Conservation (phyloP, 176 grass and related monocot species). For the Metroxylon sagu region DNA sequence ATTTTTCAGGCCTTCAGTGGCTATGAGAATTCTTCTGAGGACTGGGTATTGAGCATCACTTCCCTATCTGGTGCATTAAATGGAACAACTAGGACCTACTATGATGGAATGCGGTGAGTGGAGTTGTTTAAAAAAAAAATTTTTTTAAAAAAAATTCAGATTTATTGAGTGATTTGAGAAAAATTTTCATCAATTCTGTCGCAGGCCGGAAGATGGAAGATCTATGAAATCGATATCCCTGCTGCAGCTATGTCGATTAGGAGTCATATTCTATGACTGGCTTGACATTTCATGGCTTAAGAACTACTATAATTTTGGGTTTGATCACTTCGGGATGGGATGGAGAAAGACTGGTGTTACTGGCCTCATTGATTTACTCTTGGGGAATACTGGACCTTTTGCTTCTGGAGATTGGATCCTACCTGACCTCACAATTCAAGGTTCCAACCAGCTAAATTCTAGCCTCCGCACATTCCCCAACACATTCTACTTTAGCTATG, state of each 20-base stretch:
- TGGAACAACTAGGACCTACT: conserved; percentile 59
- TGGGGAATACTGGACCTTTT: conserved; percentile 43
- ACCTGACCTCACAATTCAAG: conserved; percentile 59
- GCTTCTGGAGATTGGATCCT: conserved; percentile 74
- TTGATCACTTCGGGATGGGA: conserved; percentile 57
- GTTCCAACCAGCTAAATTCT: conserved; percentile 39
- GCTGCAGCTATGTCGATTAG: conserved; percentile 43
- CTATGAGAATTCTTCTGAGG: conserved; percentile 38
- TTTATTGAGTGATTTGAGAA: too few relatives aligned
- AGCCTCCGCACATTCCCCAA: conserved; percentile 31
- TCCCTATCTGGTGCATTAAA: conserved; percentile 75
- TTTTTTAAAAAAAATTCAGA: too few relatives aligned
- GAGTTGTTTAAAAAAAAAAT: too few relatives aligned
- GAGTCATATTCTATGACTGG: conserved; percentile 57
- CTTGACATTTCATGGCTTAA: conserved; percentile 46
- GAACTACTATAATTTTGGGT: conserved; percentile 82
- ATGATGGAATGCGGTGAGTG: conserved; percentile 53
- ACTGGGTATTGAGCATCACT: conserved; percentile 72
- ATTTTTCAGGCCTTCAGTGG: conserved; percentile 40
- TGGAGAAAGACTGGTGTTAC: conserved; percentile 19
- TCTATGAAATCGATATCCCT: conserved; percentile 39
- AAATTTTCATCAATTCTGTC: not conserved
- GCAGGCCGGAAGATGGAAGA: conserved; percentile 29
- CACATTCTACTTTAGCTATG: conserved; percentile 86
- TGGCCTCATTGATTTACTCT: conserved; percentile 27